Base-by-base conservation (phyloP, 352 stramenopile species). In the Phytophthora agathidicida region DNA sequence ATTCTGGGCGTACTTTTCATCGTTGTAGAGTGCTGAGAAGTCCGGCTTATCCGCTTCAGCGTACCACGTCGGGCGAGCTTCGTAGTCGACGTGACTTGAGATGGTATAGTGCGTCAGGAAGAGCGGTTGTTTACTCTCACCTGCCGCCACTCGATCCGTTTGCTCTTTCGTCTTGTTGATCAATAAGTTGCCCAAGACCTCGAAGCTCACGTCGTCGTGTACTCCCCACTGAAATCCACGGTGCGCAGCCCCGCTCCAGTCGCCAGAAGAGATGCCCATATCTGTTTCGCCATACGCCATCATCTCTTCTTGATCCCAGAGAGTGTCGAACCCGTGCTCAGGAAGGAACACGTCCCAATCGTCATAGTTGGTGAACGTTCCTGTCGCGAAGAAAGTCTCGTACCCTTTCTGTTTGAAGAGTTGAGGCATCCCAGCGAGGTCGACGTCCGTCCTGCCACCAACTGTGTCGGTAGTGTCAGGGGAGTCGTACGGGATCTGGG, bases 101-200 rank as follows among this genome's bases (percentile, higher is more conserved):
- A 86, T 86, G 20, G 77, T 80, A 55, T 79, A 86, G 38, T 82
- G 71, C 5, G 72, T 82, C 32, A 83, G 49, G 56, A 80, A 86
- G 7, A 78, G 71, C 19, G 76, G 68, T 22, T 67, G 57, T 43
- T 76, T 82, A 0, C 38, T 22, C 10, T 73, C 22, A 0, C 55
- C 54, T 20, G 28, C 22, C 0, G 31, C 36, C 5, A 71, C 31
- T 3, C 66, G 66, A 32, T 59, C 33, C 0, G 31, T 20, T 22
- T 83, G 70, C 19, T 68, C 46, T 24, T 57, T 49, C 1, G 68
- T 75, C 49, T 80, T 73, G 46, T 77, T 81, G 3, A 71, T 20
- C 37, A 86, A 43, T 5, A 86, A 28, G 10, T 82, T 68, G 1
- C 59, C 73, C 1, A 86, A 45, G 14, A 86, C 53, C 5, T 81